Conservation (phyloP, 805 yeast species). For the Groenewaldozyma salmanticensis region DNA sequence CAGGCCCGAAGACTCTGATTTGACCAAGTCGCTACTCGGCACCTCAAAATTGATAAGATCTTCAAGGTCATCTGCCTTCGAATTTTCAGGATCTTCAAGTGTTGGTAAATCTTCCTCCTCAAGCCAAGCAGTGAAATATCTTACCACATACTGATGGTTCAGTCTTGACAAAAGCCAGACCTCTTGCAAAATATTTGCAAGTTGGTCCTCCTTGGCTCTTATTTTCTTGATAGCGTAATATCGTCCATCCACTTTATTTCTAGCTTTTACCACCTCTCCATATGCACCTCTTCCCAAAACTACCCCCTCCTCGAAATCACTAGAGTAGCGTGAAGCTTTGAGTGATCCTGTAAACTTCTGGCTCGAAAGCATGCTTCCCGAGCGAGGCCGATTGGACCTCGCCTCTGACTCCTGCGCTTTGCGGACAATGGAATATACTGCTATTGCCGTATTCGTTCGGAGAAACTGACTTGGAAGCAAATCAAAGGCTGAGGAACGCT, state of each 20-base stretch:
- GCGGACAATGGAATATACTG: not conserved
- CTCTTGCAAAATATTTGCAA: slow-evolving; percentile 77
- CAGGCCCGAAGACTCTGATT: slow-evolving; percentile 1
- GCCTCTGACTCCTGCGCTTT: not conserved
- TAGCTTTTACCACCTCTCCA: slow-evolving; percentile 96
- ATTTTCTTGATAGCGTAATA: slow-evolving; percentile 92
- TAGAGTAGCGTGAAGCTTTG: slow-evolving; percentile 58
- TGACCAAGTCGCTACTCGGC: not conserved
- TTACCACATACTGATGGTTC: slow-evolving; percentile 90
- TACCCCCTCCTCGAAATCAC: slow-evolving; percentile 93
- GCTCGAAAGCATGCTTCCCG: not conserved
- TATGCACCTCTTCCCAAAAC: slow-evolving; percentile 90
- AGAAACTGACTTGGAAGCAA: slow-evolving; percentile 75
- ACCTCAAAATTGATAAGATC: not conserved
- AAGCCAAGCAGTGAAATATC: slow-evolving; percentile 97
- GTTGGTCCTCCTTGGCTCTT: slow-evolving; percentile 67
- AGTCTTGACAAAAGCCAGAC: slow-evolving; percentile 85
- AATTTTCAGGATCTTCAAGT: slow-evolving; percentile 26
- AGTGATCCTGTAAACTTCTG: not conserved
- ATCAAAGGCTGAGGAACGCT: slow-evolving; percentile 76
- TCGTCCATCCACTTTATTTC: slow-evolving; percentile 88
- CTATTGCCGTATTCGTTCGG: slow-evolving; percentile 36
- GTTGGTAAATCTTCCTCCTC: slow-evolving; percentile 48
- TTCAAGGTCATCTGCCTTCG: slow-evolving; percentile 20
- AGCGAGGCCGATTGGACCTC: not conserved